Conservation (phyloP, 2,329 filamentous ascomycete species). For the Aspergillus pseudoterreus region DNA sequence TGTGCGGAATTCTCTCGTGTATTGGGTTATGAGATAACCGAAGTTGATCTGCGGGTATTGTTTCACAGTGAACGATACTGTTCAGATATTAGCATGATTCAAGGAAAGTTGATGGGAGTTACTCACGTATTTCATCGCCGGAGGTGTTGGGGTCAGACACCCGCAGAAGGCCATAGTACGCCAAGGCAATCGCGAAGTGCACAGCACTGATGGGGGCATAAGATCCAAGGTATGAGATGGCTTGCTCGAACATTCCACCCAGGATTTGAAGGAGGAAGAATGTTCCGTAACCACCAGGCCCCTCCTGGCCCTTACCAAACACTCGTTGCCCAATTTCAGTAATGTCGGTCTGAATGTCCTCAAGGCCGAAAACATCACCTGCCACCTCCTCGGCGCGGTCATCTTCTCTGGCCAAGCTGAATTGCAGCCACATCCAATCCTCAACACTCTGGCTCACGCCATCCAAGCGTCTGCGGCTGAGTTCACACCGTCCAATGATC, state of each 20-base stretch:
- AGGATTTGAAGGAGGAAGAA: conserved; percentile 92
- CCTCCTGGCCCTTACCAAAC: conserved; percentile 79
- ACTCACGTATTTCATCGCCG: conserved; percentile 63
- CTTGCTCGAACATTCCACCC: conserved; percentile 90
- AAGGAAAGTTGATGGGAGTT: neutral
- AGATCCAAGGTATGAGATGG: conserved; percentile 83
- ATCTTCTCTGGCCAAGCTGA: conserved; percentile 59
- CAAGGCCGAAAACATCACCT: conserved; percentile 60
- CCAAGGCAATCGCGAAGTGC: conserved; percentile 86
- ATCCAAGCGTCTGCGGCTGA: conserved; percentile 55
- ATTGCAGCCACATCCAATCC: conserved; percentile 66
- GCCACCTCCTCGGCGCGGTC: conserved; percentile 59
- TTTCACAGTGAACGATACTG: conserved; percentile 53
- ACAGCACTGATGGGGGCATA: conserved; percentile 92
- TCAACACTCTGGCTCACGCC: conserved; percentile 58
- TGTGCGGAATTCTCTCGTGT: conserved; percentile 92
- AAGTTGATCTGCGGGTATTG: conserved; percentile 81
- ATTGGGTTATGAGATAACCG: conserved; percentile 87
- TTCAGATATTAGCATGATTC: conserved; percentile 14
- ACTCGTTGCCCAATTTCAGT: conserved; percentile 86
- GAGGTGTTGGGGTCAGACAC: conserved; percentile 75
- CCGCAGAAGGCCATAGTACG: conserved; percentile 83
- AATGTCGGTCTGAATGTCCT: conserved; percentile 73
- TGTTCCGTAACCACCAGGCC: conserved; percentile 75
- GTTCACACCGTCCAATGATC: conserved; percentile 76